These are phyloP conservation scores for Arthroderma sp. DNA, from an alignment of 2,329 filamentous ascomycete species.

Conservation along the genomic window DNA sequence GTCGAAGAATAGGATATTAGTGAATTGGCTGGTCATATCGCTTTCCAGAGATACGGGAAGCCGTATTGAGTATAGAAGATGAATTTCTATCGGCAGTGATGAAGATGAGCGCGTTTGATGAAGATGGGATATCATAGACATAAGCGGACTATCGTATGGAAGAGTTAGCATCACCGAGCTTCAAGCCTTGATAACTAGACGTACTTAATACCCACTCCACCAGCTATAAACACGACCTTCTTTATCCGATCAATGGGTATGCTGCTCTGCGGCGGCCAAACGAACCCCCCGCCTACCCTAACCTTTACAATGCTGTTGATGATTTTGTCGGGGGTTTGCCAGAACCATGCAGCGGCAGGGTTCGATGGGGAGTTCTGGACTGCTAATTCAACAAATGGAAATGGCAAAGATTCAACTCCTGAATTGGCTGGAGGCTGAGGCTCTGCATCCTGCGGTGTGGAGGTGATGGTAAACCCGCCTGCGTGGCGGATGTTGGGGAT, in stretches of 20 bases:
- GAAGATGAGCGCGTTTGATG: slow-evolving; percentile 26
- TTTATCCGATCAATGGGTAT: slow-evolving; percentile 34
- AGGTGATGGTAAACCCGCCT: slow-evolving; percentile 82
- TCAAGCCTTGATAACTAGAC: slow-evolving; percentile 11
- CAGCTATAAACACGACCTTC: slow-evolving; percentile 61
- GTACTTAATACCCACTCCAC: slow-evolving; percentile 70
- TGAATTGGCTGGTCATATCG: slow-evolving; percentile 5
- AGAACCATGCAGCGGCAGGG: slow-evolving; percentile 64
- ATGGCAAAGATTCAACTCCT: slow-evolving; percentile 6
- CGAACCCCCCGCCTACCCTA: slow-evolving; percentile 67
- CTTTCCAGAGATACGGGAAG: slow-evolving; percentile 13
- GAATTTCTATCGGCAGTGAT: slow-evolving; percentile 32
- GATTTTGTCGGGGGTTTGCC: slow-evolving; percentile 45
- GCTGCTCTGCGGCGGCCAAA: slow-evolving; percentile 52
- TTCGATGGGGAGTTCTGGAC: slow-evolving; percentile 60
- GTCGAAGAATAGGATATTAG: slow-evolving; percentile 35
- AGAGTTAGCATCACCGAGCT: not conserved
- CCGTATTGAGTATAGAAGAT: slow-evolving; percentile 52
- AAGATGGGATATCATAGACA: slow-evolving; percentile 57
- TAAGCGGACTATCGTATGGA: slow-evolving; percentile 42
- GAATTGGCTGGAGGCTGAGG: slow-evolving; percentile 10
- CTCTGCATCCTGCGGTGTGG: slow-evolving; percentile 48
- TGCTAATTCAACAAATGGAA: slow-evolving; percentile 59
- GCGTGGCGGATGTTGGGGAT: slow-evolving; percentile 55
- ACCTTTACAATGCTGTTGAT: slow-evolving; percentile 48